These are phyloP conservation scores for Phytophthora sp. DNA, from an alignment of 352 stramenopile genomes.

Conservation along the genomic window DNA sequence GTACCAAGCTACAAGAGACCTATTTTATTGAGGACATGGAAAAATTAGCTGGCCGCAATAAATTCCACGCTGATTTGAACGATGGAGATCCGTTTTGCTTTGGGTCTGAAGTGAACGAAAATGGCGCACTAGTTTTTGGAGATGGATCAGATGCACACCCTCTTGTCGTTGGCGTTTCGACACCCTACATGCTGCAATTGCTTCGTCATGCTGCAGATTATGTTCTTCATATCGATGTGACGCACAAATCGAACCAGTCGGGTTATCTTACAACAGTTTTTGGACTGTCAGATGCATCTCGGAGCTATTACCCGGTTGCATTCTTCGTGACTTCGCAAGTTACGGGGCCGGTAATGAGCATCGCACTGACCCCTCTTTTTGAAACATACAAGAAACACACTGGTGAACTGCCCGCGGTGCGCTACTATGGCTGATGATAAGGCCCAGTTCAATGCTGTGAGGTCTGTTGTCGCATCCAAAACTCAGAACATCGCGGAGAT, in stretches of 20 bases:
- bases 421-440: too few species aligned
- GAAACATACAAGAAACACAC: too few species aligned
- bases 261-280: conserved; percentile 1
- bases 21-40: conserved; percentile 11
- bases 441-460: too few species aligned
- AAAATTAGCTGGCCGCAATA: background rate
- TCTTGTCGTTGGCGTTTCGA: conserved; percentile 11
- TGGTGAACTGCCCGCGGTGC: too few species aligned
- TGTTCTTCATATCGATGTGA: conserved; percentile 7
- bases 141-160: background rate
- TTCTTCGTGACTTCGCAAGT: too few species aligned
- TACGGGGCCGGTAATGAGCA: too few species aligned
- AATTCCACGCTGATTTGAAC: background rate
- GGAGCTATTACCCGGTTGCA: too few species aligned
- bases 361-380: too few species aligned
- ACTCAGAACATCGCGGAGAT: too few species aligned
- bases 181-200: background rate
- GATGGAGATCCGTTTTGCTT: background rate
- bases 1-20: background rate
- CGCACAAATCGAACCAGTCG: conserved; percentile 13
- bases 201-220: background rate
- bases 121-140: conserved; percentile 9
- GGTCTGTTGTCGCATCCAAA: too few species aligned
- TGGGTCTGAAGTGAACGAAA: background rate
- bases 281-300: too few species aligned